These are phyloP conservation scores for Phytopythium delawarense DNA, from an alignment of 352 stramenopile genomes.

Conservation along the genomic window DNA sequence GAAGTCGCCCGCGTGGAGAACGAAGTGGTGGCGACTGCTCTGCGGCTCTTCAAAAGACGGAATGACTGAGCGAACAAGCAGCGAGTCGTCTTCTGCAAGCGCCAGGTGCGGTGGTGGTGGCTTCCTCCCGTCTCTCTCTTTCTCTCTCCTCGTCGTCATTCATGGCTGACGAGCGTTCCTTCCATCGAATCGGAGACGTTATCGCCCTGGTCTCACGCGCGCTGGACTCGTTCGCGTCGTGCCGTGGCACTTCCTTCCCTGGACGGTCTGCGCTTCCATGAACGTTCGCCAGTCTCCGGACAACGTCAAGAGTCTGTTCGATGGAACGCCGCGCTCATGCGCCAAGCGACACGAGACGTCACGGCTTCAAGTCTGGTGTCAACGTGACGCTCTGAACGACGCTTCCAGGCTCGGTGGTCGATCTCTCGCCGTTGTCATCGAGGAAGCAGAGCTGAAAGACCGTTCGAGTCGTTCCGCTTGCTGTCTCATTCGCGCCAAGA, in stretches of 20 bases:
- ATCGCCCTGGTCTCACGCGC: neutral
- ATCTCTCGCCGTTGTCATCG: neutral
- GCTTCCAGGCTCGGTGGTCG: conserved; percentile 1
- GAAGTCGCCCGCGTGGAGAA: neutral
- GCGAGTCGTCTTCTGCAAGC: neutral
- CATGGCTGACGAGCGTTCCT: neutral
- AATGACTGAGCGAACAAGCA: neutral
- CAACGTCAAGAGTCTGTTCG: neutral
- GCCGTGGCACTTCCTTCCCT: neutral
- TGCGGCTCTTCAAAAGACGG: neutral
- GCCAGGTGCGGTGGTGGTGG: neutral
- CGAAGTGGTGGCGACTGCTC: neutral
- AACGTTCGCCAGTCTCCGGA: neutral
- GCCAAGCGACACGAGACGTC: neutral
- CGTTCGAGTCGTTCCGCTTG: neutral
- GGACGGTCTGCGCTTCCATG: neutral
- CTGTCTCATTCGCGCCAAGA: neutral
- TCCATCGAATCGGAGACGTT: conserved; percentile 1
- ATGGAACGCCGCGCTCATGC: neutral
- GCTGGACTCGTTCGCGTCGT: neutral
- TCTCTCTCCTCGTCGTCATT: neutral
- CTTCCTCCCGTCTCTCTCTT: neutral
- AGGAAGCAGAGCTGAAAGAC: neutral
- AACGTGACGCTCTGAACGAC: neutral
- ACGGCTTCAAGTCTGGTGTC: neutral